phyloP scores from a whole-genome alignment of 495 filamentous ascomycete species.

The Pyrenula massariospora region DNA sequence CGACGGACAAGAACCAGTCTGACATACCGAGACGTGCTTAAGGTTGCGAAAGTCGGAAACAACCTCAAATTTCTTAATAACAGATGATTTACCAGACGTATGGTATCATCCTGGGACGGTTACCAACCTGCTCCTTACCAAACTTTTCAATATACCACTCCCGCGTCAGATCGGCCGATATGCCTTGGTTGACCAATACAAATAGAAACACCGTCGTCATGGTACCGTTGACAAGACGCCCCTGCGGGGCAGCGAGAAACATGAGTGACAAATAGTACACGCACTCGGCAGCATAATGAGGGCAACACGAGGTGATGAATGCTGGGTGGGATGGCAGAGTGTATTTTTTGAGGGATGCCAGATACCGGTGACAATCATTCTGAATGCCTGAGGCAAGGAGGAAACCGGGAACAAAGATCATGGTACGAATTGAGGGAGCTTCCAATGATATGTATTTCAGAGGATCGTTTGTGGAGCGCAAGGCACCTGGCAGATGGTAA shows the following conservation, averaged over 20 bases:
- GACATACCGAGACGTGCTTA: constrained; percentile 88
- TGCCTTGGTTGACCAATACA: constrained; percentile 66
- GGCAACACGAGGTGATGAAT: constrained; percentile 62
- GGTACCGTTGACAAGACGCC: constrained; percentile 57
- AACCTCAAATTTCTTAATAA: constrained; percentile 48
- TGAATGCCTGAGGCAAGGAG: constrained; percentile 66
- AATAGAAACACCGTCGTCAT: constrained; percentile 57
- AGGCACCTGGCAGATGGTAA: constrained; percentile 14
- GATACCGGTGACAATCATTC: constrained; percentile 68
- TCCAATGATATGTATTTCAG: constrained; percentile 22
- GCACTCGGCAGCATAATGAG: constrained; percentile 90
- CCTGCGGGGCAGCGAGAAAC: constrained; percentile 56
- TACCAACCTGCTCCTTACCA: constrained; percentile 50
- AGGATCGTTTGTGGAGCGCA: constrained; percentile 18
- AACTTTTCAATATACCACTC: constrained; percentile 77
- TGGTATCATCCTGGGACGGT: constrained; percentile 77
- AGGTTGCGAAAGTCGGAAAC: constrained; percentile 65
- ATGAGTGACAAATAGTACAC: constrained; percentile 72
- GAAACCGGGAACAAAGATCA: constrained; percentile 53
- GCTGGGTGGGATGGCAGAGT: constrained; percentile 61
- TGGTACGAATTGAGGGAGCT: constrained; percentile 44
- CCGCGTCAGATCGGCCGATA: constrained; percentile 67
- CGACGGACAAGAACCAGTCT: constrained; percentile 68
- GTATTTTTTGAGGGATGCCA: constrained; percentile 74
- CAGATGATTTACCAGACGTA: constrained; percentile 41